Percentiles rank a stretch among this genome's conserved stretches.
These are phyloP conservation scores for Thalassia testudinum DNA, from an alignment of 116 monocot genomes.

Conservation along the genomic window DNA sequence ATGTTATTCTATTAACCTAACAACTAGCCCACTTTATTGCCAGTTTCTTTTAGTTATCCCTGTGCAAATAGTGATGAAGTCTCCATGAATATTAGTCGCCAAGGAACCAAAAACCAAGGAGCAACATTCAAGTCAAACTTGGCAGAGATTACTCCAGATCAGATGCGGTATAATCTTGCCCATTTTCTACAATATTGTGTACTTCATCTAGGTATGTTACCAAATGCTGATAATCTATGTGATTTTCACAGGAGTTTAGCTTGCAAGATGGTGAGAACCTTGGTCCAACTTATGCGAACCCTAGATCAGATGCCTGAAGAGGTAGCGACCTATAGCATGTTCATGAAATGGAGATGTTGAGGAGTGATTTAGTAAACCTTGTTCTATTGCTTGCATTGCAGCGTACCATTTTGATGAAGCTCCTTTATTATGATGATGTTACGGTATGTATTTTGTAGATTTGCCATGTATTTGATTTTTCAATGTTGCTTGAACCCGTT, in stretches of 20 bases:
- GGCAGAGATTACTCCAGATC: conserved; percentile 77
- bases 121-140: conserved; percentile 50
- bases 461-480: no score
- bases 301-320: conserved; percentile 90
- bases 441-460: conserved; percentile 36
- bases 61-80: conserved; percentile 47
- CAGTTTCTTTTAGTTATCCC: conserved; percentile 89
- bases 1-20: no score
- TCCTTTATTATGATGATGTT: conserved; percentile 83
- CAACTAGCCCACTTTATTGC: neutral
- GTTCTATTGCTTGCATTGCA: conserved; percentile 18
- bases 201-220: neutral
- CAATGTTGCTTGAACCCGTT: no score
- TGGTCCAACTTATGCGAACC: conserved; percentile 91
- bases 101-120: conserved; percentile 65
- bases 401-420: conserved; percentile 97
- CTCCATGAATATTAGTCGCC: conserved; percentile 68
- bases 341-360: neutral
- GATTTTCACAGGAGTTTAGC: conserved; percentile 66
- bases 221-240: neutral
- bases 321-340: conserved; percentile 18
- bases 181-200: neutral
- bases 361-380: no score
- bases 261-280: conserved; percentile 93
- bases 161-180: conserved; percentile 58